Evolutionary conservation across 169 alveolate genomes (phyloP), one percentile per base, ranked within the genome.

Genomic region (Theileria annulata): DNA sequence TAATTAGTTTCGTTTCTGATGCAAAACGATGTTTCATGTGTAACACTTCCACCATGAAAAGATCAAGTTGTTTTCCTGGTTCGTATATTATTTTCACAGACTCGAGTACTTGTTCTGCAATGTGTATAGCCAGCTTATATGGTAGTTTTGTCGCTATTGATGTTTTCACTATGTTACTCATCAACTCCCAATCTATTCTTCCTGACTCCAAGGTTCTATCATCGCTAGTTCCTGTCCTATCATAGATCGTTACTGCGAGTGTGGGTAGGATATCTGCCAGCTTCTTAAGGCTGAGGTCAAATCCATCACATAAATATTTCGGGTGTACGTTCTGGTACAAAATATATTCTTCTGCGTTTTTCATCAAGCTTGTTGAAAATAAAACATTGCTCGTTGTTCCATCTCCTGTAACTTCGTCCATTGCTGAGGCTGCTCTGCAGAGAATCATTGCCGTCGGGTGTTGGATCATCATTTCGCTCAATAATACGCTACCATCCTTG

Each of bases 371-470:
- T 54, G 99, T 98, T 28, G 97, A 96, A 79, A 98, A 93, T 59
- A 98, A 91, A 48, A 98, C 99, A 80, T 95, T 96, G 35, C 99
- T 94, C 47, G 99, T 96, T 30, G 99, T 97, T 3, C 99, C 99
- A 84, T 98, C 99, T 21, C 99, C 99, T 25, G 98, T 97, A 27
- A 96, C 97, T 70, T 97, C 99, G 88, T 98, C 99, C 92, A 97
- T 96, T 31, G 99, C 99, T 9, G 99, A 95, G 25, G 99, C 97
- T 21, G 99, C 99, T 74, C 99, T 88, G 47, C 99, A 98, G 63
- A 98, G 95, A 99, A 98, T 97, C 76, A 98, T 96, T 13, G 99
- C 99, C 6, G 99, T 98, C 8, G 99, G 99, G 90, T 98, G 99
- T 78, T 97, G 98, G 49, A 98, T 97, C 93, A 96, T 96, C 99